phyloP scores from a whole-genome alignment of 2,329 filamentous ascomycete genomes.

The Fusarium beomiforme region DNA sequence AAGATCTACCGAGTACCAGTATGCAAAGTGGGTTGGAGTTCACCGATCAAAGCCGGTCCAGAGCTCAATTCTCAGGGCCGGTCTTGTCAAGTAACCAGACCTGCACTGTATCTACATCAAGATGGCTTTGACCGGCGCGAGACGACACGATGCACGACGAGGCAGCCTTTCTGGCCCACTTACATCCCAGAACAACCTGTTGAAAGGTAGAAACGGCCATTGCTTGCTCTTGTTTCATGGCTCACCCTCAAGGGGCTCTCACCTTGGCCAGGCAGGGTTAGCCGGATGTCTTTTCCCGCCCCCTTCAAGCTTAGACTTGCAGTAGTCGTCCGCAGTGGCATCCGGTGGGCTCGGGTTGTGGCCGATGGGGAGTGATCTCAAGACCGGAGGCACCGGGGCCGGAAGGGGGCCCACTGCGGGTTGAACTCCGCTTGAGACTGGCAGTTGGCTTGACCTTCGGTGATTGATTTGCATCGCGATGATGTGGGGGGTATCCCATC shows the following conservation, averaged over 20 bases:
- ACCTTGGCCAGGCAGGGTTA: constrained; percentile 12
- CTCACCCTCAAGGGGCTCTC: neutral
- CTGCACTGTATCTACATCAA: constrained; percentile 13
- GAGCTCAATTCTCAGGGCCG: constrained; percentile 36
- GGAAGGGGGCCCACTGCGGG: constrained; percentile 32
- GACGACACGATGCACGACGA: constrained; percentile 14
- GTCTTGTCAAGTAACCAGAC: constrained; percentile 13
- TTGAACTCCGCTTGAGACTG: constrained; percentile 38
- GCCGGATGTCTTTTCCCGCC: constrained; percentile 40
- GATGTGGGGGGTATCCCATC: constrained; percentile 22
- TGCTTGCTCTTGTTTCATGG: neutral
- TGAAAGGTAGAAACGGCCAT: neutral
- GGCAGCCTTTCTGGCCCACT: constrained; percentile 18
- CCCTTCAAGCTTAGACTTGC: constrained; percentile 17
- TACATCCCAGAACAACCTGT: constrained; percentile 21
- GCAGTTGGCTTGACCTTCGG: constrained; percentile 28
- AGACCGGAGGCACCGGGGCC: constrained; percentile 36
- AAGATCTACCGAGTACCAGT: neutral
- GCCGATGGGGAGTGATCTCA: constrained; percentile 38
- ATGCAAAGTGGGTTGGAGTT: neutral
- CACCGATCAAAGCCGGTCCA: constrained; percentile 19
- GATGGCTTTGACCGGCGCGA: constrained; percentile 37
- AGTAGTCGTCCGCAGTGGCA: neutral
- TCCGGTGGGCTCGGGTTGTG: constrained; percentile 40
- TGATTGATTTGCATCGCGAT: constrained; percentile 40